Conservation (phyloP, 176 grass and related monocot genomes). For the Chloris gayana region DNA sequence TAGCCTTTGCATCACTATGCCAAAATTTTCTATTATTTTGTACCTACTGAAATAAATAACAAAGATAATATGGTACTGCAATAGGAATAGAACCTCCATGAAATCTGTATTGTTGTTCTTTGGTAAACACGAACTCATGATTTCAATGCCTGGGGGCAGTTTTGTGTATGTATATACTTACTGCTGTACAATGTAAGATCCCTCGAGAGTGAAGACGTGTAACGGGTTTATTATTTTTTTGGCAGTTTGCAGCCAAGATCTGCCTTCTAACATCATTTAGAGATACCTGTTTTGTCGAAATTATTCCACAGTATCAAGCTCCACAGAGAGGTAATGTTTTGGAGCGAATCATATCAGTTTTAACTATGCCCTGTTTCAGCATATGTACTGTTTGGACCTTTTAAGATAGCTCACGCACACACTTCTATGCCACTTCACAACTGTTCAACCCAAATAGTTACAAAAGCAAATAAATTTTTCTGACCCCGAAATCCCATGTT, state of each 20-base stretch:
- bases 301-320: constrained; percentile 81
- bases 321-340: constrained; percentile 82
- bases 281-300: constrained; percentile 98
- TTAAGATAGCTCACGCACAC: neutral
- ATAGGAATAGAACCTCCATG: neutral
- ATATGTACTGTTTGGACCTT: neutral
- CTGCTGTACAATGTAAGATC: neutral
- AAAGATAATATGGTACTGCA: neutral
- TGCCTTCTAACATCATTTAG: constrained; percentile 98
- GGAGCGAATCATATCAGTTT: neutral
- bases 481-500: constrained; percentile 18
- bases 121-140: neutral
- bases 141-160: neutral
- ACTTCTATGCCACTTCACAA: neutral
- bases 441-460: neutral
- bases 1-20: neutral
- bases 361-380: constrained; percentile 3
- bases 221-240: constrained; percentile 53
- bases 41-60: constrained; percentile 5
- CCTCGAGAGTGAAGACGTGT: neutral
- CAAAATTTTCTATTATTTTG: neutral
- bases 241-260: constrained; percentile 95
- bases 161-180: neutral
- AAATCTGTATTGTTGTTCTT: neutral
- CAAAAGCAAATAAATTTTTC: constrained; percentile 13